These are phyloP conservation scores for Petasospora fabianii DNA, from an alignment of 1,139 yeast genomes.

Conservation along the genomic window DNA sequence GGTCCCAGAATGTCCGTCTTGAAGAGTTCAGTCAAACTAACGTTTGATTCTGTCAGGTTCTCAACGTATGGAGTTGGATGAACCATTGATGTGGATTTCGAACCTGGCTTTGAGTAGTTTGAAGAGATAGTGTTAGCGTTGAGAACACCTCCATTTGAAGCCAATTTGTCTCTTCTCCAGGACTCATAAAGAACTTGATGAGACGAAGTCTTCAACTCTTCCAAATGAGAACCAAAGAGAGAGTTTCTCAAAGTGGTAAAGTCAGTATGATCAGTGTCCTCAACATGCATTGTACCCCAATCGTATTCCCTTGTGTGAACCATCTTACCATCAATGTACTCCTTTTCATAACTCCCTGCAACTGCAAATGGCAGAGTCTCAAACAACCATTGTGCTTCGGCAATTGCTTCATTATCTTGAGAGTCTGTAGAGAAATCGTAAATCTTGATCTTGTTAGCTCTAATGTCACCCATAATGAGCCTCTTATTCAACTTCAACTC, in stretches of 20 bases:
- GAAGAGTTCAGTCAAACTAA: too few relatives aligned
- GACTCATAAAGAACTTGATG: slow-evolving; percentile 65
- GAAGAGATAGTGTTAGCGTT: too few relatives aligned
- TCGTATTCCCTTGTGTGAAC: slow-evolving; percentile 39
- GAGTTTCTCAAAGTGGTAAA: slow-evolving; percentile 64
- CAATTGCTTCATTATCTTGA: slow-evolving; percentile 26
- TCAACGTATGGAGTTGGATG: too few relatives aligned
- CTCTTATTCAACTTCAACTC: slow-evolving; percentile 45
- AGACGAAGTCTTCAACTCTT: slow-evolving; percentile 69
- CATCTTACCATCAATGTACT: slow-evolving; percentile 27
- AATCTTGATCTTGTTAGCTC: slow-evolving; percentile 40
- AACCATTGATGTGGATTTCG: background rate
- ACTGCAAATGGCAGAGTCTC: slow-evolving; percentile 46
- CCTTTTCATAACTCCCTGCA: slow-evolving; percentile 39
- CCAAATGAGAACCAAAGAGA: slow-evolving; percentile 70
- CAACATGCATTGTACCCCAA: slow-evolving; percentile 45
- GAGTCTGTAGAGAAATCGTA: slow-evolving; percentile 41
- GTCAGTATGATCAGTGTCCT: slow-evolving; percentile 57
- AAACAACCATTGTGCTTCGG: slow-evolving; percentile 31
- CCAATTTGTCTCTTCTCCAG: slow-evolving; percentile 66
- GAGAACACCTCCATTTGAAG: too few relatives aligned
- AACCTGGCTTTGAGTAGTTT: too few relatives aligned
- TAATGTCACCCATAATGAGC: slow-evolving; percentile 42
- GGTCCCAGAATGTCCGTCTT: too few relatives aligned
- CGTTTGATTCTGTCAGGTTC: too few relatives aligned